phyloP scores from a whole-genome alignment of 441 rosid species.

The Syzygium malaccense region DNA sequence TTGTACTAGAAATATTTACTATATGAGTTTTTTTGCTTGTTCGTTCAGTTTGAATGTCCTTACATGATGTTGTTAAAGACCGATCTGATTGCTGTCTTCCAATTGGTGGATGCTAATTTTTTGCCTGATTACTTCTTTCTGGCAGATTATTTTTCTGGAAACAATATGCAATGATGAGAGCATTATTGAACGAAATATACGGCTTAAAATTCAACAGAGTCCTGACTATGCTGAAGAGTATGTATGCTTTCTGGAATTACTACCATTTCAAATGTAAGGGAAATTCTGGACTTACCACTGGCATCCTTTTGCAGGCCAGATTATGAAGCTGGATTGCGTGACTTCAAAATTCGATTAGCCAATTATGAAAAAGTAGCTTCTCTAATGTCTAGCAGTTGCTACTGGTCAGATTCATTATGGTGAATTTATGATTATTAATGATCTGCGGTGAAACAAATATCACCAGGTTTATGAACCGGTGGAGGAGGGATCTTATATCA shows the following conservation, averaged over 20 bases:
- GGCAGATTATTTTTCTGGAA: slow-evolving; percentile 96
- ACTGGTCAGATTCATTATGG: slow-evolving; percentile 3
- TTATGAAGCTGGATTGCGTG: slow-evolving; percentile 83
- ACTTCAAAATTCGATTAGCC: slow-evolving; percentile 79
- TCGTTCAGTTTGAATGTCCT: not conserved
- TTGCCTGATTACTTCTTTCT: not conserved
- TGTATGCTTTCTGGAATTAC: slow-evolving; percentile 20
- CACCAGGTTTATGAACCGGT: slow-evolving; percentile 96
- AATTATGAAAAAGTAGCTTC: slow-evolving; percentile 75
- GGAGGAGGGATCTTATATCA: slow-evolving; percentile 98
- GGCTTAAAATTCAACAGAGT: slow-evolving; percentile 98
- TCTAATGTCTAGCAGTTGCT: slow-evolving; percentile 8
- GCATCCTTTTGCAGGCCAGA: slow-evolving; percentile 63
- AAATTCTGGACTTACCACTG: slow-evolving; percentile 15
- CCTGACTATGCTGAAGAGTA: slow-evolving; percentile 99
- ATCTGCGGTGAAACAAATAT: slow-evolving; percentile 6
- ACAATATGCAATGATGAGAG: slow-evolving; percentile 88
- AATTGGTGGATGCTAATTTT: not conserved
- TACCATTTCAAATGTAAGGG: slow-evolving; percentile 6
- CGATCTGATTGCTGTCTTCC: not conserved
- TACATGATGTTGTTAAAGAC: not conserved
- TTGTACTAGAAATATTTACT: not conserved
- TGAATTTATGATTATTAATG: slow-evolving; percentile 5
- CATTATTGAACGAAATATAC: slow-evolving; percentile 97
- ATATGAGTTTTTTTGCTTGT: not conserved